Evolutionary conservation across 768 basidiomycete species (phyloP).

Genomic region (Gymnopilus dilepis): DNA sequence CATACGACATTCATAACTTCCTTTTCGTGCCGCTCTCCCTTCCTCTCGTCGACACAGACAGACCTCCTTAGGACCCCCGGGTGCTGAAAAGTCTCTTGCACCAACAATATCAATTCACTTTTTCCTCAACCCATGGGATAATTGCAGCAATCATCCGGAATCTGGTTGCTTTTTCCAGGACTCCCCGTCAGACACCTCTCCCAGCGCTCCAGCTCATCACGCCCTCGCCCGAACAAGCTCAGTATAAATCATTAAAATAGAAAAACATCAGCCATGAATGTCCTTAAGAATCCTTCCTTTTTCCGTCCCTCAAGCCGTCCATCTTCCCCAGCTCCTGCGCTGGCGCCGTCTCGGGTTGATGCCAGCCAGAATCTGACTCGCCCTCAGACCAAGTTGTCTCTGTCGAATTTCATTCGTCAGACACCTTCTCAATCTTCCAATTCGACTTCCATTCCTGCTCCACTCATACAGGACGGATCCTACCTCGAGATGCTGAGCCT

Average conservation of each 20-base stretch:
- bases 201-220: slow-evolving; percentile 30
- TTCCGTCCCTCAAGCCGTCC: slow-evolving; percentile 69
- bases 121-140: slow-evolving; percentile 57
- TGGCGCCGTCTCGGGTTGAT: slow-evolving; percentile 43
- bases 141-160: slow-evolving; percentile 43
- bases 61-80: slow-evolving; percentile 69
- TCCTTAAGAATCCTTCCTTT: slow-evolving; percentile 70
- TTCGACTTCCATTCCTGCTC: slow-evolving; percentile 41
- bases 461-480: slow-evolving; percentile 76
- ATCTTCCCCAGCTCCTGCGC: slow-evolving; percentile 58
- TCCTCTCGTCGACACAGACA: slow-evolving; percentile 70
- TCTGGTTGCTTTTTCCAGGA: slow-evolving; percentile 45
- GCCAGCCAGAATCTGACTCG: slow-evolving; percentile 46
- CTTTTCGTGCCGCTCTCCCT: slow-evolving; percentile 66
- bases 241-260: slow-evolving; percentile 2
- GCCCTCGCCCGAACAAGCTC: neutral
- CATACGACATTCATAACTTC: slow-evolving; percentile 58
- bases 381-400: slow-evolving; percentile 61
- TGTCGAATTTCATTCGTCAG: slow-evolving; percentile 62
- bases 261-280: slow-evolving; percentile 54
- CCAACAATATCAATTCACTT: slow-evolving; percentile 21
- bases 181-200: slow-evolving; percentile 21
- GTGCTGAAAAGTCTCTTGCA: slow-evolving; percentile 24
- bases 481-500: slow-evolving; percentile 79
- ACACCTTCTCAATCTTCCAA: slow-evolving; percentile 49